Evolutionary conservation across 257 asterid species (phyloP).

Genomic region (Solanum pennellii): DNA sequence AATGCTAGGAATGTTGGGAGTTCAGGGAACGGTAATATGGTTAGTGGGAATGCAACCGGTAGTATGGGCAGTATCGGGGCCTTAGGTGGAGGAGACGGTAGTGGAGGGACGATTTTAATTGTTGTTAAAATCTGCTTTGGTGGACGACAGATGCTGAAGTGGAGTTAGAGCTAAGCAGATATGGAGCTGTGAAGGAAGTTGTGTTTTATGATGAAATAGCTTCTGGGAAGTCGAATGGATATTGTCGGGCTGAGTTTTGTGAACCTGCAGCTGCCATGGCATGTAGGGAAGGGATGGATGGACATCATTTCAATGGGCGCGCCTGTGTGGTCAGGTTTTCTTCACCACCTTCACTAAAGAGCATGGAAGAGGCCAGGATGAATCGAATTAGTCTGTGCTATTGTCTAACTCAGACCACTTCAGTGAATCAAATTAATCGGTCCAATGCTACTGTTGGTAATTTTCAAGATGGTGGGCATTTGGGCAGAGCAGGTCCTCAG

Average conservation of each 20-base stretch:
- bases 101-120: constrained; percentile 47
- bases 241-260: constrained; percentile 79
- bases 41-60: neutral
- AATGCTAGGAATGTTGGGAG: constrained; percentile 2
- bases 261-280: constrained; percentile 67
- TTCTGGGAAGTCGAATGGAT: constrained; percentile 96
- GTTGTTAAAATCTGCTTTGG: constrained; percentile 93
- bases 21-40: neutral
- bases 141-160: constrained; percentile 96
- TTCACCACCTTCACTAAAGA: constrained; percentile 59
- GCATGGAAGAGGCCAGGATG: constrained; percentile 64
- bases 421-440: neutral
- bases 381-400: constrained; percentile 27
- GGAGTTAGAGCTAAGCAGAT: constrained; percentile 59
- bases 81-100: constrained; percentile 14
- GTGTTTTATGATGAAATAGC: constrained; percentile 82
- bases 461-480: constrained; percentile 25
- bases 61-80: neutral
- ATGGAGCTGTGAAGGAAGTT: constrained; percentile 79
- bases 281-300: constrained; percentile 83
- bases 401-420: neutral
- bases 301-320: constrained; percentile 67
- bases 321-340: constrained; percentile 95
- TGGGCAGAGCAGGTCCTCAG: constrained; percentile 25
- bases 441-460: constrained; percentile 6